These are phyloP conservation scores for Boletus speciosus DNA, from an alignment of 768 basidiomycete genomes.

Conservation along the genomic window DNA sequence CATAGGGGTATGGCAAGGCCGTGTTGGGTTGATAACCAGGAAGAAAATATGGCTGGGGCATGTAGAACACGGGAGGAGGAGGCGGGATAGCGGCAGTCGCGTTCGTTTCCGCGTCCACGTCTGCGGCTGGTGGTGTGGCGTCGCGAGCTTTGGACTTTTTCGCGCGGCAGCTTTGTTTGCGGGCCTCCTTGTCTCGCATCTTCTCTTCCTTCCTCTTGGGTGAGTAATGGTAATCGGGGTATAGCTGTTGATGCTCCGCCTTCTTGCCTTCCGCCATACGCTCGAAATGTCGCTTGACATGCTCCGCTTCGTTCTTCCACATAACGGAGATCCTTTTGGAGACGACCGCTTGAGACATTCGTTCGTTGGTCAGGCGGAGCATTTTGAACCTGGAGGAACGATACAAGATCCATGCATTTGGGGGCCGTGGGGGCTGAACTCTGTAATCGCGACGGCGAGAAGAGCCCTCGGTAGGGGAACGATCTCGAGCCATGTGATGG, in stretches of 20 bases:
- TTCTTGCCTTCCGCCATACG: slow-evolving; percentile 51
- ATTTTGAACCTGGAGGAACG: slow-evolving; percentile 52
- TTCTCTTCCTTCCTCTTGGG: slow-evolving; percentile 55
- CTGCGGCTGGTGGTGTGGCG: slow-evolving; percentile 8
- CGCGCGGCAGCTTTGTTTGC: slow-evolving; percentile 31
- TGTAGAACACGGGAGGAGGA: neutral
- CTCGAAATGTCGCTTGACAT: slow-evolving; percentile 50
- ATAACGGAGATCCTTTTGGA: slow-evolving; percentile 59
- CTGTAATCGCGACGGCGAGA: slow-evolving; percentile 10
- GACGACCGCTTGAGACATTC: slow-evolving; percentile 55
- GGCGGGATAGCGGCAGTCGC: neutral
- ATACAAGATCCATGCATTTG: slow-evolving; percentile 83
- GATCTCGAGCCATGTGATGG: slow-evolving; percentile 22
- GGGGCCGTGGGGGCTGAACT: slow-evolving; percentile 57
- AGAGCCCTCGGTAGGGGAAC: neutral
- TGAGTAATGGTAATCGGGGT: slow-evolving; percentile 56
- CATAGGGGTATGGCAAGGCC: slow-evolving; percentile 17
- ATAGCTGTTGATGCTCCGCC: slow-evolving; percentile 45
- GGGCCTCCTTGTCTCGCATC: slow-evolving; percentile 37
- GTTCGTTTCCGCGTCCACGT: neutral
- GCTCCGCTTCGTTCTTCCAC: slow-evolving; percentile 57
- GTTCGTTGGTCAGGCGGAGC: slow-evolving; percentile 25
- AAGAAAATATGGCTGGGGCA: neutral
- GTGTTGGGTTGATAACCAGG: slow-evolving; percentile 2
- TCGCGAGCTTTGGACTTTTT: slow-evolving; percentile 21